Base-by-base conservation (phyloP, 2,329 filamentous ascomycete genomes). In the Claviceps citrina region DNA sequence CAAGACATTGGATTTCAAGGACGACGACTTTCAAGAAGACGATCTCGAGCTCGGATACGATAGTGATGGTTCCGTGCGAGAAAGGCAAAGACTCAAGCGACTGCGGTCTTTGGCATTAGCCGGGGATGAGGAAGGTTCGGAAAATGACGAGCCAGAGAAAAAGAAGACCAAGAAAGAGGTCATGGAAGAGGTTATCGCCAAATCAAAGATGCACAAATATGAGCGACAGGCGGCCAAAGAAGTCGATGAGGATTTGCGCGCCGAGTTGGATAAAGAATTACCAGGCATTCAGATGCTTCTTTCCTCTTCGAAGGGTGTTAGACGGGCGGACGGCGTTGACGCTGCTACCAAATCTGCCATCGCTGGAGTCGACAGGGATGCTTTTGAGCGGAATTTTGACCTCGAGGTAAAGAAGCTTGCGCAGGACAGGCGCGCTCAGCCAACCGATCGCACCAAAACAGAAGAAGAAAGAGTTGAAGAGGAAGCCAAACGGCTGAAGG, bases 81-180 rank as follows among this genome's bases (percentile, higher is more conserved):
- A 71, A 47, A 60, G 62, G 47, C 68, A 70, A 50, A 59, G 64
- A 44, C 59, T 72, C 28, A 79, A 79, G 60, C 68, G 74, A 13
- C 54, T 76, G 40, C 72, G 76, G 38, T 52, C 54, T 25, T 49
- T 66, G 20, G 56, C 56, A 22, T 53, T 62, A 18, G 60, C 66
- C 24, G 68, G 63, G 1, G 64, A 67, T 38, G 65, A 62, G 3
- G 66, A 66, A 5, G 67, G 66, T 0, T 26, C 32, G 15, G 64
- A 63, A 5, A 67, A 68, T 27, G 68, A 68, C 16, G 65, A 78
- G 46, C 86, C 85, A 0, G 81, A 89, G 51, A 73, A 81, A 43
- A 95, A 94, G 60, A 98, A 95, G 66, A 80, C 80, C 3, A 96
- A 95, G 63, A 83, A 91, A 40, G 91, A 98, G 60, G 84, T 98